phyloP scores from a whole-genome alignment of 2,329 filamentous ascomycete species.

The Ascochyta rabiei region DNA sequence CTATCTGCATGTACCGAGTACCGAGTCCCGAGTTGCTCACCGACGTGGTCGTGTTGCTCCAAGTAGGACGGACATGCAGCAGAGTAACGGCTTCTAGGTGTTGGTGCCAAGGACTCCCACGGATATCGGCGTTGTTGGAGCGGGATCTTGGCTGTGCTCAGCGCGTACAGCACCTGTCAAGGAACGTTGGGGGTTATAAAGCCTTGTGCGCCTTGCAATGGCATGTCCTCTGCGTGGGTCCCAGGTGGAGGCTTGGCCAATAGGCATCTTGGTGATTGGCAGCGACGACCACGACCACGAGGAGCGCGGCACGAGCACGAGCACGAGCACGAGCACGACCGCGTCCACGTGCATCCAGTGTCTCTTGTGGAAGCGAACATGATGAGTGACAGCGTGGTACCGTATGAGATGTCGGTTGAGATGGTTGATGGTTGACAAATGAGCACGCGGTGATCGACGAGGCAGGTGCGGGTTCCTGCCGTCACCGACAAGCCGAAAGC shows the following conservation, averaged over 20 bases:
- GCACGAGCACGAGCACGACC: too few species aligned
- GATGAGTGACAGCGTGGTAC: not conserved
- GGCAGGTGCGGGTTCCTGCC: conserved; percentile 13
- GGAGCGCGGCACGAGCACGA: too few species aligned
- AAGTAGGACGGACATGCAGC: not conserved
- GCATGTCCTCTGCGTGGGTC: not conserved
- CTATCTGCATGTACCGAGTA: not conserved
- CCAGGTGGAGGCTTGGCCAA: not conserved
- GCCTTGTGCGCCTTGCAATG: conserved; percentile 1
- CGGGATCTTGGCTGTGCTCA: not conserved
- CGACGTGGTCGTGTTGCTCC: not conserved
- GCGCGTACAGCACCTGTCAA: not conserved
- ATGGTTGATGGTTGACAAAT: conserved; percentile 2
- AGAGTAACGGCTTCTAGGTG: not conserved
- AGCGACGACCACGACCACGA: not conserved
- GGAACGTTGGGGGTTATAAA: not conserved
- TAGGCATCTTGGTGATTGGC: not conserved
- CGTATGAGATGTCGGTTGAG: not conserved
- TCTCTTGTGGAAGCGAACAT: not conserved
- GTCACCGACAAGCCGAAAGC: conserved; percentile 14
- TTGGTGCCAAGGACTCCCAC: not conserved
- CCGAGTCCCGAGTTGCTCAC: not conserved
- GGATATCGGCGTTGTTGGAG: not conserved
- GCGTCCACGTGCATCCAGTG: not conserved
- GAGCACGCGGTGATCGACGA: not conserved